Conservation (phyloP, 148 eudicot species). For the Limonium bicolor region DNA sequence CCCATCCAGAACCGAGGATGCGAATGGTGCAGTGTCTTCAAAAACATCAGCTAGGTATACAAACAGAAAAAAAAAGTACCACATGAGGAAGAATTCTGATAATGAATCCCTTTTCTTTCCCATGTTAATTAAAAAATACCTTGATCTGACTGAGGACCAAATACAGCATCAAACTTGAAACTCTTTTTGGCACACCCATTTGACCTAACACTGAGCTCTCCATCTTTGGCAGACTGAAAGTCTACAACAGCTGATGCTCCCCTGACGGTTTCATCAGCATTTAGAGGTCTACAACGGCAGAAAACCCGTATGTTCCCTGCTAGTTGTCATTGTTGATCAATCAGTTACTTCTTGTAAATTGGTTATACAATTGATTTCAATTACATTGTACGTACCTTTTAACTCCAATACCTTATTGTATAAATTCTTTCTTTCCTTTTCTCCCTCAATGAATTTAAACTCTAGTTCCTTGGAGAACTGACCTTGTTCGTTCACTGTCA, state of each 20-base stretch:
- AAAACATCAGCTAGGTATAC: slow-evolving; percentile 47
- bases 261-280: slow-evolving; percentile 40
- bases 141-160: slow-evolving; percentile 75
- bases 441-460: slow-evolving; percentile 49
- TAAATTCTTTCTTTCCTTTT: slow-evolving; percentile 69
- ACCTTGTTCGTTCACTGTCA: slow-evolving; percentile 43
- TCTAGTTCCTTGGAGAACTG: slow-evolving; percentile 44
- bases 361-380: too few relatives aligned
- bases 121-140: slow-evolving; percentile 23
- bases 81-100: not conserved
- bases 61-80: not conserved
- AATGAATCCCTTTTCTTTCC: not conserved
- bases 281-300: slow-evolving; percentile 87
- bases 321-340: too few relatives aligned
- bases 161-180: slow-evolving; percentile 86
- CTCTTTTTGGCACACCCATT: slow-evolving; percentile 46
- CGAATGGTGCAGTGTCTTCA: slow-evolving; percentile 85
- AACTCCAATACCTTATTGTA: slow-evolving; percentile 82
- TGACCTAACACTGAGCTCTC: slow-evolving; percentile 56
- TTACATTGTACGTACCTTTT: slow-evolving; percentile 52
- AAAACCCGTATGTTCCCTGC: slow-evolving; percentile 92
- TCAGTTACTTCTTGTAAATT: too few relatives aligned
- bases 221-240: slow-evolving; percentile 70
- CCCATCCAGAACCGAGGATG: slow-evolving; percentile 87
- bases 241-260: slow-evolving; percentile 67